A percentile compares a stretch with the other conserved stretches of the same genome.
phyloP scores from a whole-genome alignment of 495 filamentous ascomycete genomes.

The Talaromyces thailandensis region DNA sequence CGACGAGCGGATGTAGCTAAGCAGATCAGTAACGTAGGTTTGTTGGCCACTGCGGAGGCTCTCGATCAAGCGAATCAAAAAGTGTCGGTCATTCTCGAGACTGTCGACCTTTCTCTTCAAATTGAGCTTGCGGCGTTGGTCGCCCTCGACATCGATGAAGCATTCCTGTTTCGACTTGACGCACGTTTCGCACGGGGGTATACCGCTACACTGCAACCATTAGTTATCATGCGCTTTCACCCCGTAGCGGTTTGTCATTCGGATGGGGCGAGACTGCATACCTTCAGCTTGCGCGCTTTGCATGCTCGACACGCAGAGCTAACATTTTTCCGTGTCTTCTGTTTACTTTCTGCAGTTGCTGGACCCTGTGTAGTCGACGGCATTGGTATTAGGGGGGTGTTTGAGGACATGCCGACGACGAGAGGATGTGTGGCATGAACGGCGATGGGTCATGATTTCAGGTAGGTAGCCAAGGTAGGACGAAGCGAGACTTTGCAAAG shows the following conservation, averaged over 20 bases:
- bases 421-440: not conserved
- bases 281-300: constrained; percentile 24
- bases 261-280: constrained; percentile 6
- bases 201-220: constrained; percentile 23
- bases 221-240: not conserved
- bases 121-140: constrained; percentile 24
- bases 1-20: constrained; percentile 26
- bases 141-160: constrained; percentile 21
- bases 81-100: constrained; percentile 20
- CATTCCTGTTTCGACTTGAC: constrained; percentile 14
- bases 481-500: not conserved
- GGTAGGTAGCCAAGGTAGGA: not conserved
- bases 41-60: constrained; percentile 17
- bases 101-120: constrained; percentile 29
- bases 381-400: not conserved
- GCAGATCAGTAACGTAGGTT: constrained; percentile 12
- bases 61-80: constrained; percentile 18
- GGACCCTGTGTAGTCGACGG: not conserved
- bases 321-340: constrained; percentile 10
- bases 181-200: constrained; percentile 11
- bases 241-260: not conserved
- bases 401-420: not conserved
- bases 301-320: constrained; percentile 20
- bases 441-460: not conserved
- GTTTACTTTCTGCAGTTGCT: not conserved